Conservation (phyloP, 192 early-diverging fungal genomes). For the Coemansia sp. region DNA sequence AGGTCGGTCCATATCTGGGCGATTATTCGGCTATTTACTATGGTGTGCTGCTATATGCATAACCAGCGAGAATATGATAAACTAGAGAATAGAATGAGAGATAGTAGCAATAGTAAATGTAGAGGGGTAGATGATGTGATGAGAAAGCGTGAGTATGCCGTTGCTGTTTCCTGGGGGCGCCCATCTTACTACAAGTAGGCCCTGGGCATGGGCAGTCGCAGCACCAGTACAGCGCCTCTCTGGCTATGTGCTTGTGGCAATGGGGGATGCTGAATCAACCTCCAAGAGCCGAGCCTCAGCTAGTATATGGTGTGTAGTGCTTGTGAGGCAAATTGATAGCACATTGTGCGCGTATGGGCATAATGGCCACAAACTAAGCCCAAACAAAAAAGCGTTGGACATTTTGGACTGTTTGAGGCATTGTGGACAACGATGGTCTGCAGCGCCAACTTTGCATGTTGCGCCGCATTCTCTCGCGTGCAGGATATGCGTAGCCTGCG, state of each 20-base stretch:
- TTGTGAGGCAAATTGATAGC: background rate
- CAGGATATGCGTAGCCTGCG: background rate
- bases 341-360: background rate
- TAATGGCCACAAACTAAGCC: background rate
- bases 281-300: background rate
- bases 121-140: background rate
- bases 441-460: background rate
- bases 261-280: background rate
- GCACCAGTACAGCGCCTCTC: background rate
- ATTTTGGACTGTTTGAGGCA: background rate
- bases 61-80: background rate
- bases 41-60: background rate
- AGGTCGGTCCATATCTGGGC: slow-evolving; percentile 2
- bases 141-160: background rate
- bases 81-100: background rate
- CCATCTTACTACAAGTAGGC: background rate
- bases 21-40: background rate
- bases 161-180: background rate
- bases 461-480: background rate
- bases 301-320: background rate
- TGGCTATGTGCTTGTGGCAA: background rate
- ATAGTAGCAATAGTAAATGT: background rate
- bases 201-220: background rate
- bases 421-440: background rate
- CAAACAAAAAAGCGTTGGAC: background rate